These are phyloP conservation scores for Blumeria hordei DNA, from an alignment of 2,329 filamentous ascomycete genomes.

Conservation along the genomic window DNA sequence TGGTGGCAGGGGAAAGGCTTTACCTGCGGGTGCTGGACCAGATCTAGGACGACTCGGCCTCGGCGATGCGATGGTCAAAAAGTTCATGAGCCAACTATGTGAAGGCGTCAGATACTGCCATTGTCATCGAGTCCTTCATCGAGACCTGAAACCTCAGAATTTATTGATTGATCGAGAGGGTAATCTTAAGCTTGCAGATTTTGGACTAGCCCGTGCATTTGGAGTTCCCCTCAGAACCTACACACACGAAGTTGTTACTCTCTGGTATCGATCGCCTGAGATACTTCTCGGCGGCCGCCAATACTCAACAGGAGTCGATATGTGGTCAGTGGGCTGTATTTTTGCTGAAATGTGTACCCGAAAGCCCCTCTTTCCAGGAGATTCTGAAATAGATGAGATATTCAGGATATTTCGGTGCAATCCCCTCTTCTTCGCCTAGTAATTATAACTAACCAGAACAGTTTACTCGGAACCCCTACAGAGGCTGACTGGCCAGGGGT, in stretches of 20 bases:
- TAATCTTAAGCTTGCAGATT: slow-evolving; percentile 78
- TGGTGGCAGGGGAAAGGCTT: slow-evolving; percentile 61
- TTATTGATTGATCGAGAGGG: slow-evolving; percentile 66
- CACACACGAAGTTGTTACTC: slow-evolving; percentile 82
- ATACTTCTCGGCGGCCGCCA: slow-evolving; percentile 76
- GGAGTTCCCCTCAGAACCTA: slow-evolving; percentile 79
- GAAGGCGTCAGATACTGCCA: slow-evolving; percentile 75
- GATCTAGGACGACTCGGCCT: slow-evolving; percentile 44
- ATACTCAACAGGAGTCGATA: slow-evolving; percentile 84
- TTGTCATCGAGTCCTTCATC: slow-evolving; percentile 64
- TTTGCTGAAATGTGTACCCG: slow-evolving; percentile 93
- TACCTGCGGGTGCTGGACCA: slow-evolving; percentile 51
- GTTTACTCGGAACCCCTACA: slow-evolving; percentile 58
- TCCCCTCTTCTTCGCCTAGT: not conserved
- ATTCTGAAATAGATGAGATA: slow-evolving; percentile 83
- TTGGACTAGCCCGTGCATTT: slow-evolving; percentile 71
- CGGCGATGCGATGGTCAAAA: slow-evolving; percentile 63
- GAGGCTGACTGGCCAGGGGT: slow-evolving; percentile 74
- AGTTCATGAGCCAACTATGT: slow-evolving; percentile 77
- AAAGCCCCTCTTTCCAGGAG: slow-evolving; percentile 77
- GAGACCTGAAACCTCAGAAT: slow-evolving; percentile 80
- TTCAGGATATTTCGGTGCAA: slow-evolving; percentile 82
- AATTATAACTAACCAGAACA: slow-evolving; percentile 15
- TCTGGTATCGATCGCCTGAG: slow-evolving; percentile 82
- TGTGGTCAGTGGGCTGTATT: slow-evolving; percentile 89